Base-by-base conservation (phyloP, 106 monocot genomes). In the Hemerocallis citrina region DNA sequence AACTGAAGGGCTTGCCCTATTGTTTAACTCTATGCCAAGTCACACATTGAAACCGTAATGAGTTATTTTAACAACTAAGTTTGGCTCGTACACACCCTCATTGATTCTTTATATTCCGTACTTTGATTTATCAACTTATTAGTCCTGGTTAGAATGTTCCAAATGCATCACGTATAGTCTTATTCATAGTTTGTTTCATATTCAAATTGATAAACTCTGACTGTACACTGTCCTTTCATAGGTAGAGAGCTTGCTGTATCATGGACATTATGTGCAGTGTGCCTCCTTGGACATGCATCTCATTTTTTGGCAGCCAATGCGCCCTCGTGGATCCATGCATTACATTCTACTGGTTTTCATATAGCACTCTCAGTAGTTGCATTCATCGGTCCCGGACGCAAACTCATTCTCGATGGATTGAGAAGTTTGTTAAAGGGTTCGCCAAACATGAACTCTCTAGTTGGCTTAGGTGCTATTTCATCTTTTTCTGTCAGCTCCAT, bases 361-460 rank as follows among this genome's bases (percentile, higher is more conserved):
- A 52, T 91, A 46, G 79, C 92, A 57, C 84, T 98, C 3, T 98
- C 98, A 15, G 52, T 98, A 33, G 82, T 98, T 73, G 82, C 98
- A 21, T 76, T 98, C 54, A 34, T 88, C 57, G 91, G 79, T 38
- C 98, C 98, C 29, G 98, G 98, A 11, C 91, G 92, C 36, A 92
- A 75, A 64, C 92, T 98, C 51, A 88, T 98, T 57, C 17, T 81
- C 52, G 88, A 92, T 67, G 98, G 98, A 46, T 57, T 98, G 52
- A 88, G 57, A 58, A 82, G 73, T 62, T 77, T 98, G 45, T 67
- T 71, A 29, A 92, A 76, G 72, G 85, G 92, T 12, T 84, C 86
- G 31, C 92, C 98, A 66, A 98, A 98, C 66, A 98, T 98, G 98
- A 98, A 98, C 55, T 88, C 98, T 34, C 69, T 98, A 79, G 98